Evolutionary conservation across 2,329 filamentous ascomycete species (phyloP).

Genomic region (Meredithiella fracta): DNA sequence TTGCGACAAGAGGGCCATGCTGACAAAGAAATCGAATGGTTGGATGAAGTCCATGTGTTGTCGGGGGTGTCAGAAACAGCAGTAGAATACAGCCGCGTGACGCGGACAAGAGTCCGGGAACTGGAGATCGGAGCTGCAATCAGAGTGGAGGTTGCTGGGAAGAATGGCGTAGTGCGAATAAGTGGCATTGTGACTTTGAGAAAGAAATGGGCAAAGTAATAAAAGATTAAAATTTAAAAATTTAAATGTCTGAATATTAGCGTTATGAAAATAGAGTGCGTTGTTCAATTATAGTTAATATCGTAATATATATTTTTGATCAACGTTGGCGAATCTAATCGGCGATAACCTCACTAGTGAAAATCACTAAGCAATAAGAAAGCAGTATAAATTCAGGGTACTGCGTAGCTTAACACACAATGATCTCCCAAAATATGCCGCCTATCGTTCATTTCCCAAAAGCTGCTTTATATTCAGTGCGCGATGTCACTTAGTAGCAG

Average conservation of each 20-base stretch:
- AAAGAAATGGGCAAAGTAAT: neutral
- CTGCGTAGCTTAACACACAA: constrained; percentile 9
- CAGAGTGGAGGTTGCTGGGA: neutral
- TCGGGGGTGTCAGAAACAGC: neutral
- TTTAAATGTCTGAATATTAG: no score
- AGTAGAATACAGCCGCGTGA: neutral
- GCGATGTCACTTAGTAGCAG: neutral
- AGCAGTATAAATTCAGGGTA: neutral
- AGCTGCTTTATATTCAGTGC: neutral
- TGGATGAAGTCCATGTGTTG: neutral
- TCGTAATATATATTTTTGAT: neutral
- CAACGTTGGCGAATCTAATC: neutral
- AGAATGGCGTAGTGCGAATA: neutral
- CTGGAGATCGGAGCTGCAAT: neutral
- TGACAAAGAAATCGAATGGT: neutral
- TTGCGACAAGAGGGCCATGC: constrained; percentile 31
- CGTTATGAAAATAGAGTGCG: no score
- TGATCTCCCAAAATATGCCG: neutral
- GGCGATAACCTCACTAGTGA: neutral
- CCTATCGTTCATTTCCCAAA: neutral
- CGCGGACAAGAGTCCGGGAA: neutral
- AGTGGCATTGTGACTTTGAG: neutral
- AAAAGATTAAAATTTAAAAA: neutral
- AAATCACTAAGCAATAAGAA: neutral
- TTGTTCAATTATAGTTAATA: no score